Percentiles rank a stretch among this genome's conserved stretches.
Conservation (phyloP, 768 basidiomycete species). For the Agrocybe praecox region DNA sequence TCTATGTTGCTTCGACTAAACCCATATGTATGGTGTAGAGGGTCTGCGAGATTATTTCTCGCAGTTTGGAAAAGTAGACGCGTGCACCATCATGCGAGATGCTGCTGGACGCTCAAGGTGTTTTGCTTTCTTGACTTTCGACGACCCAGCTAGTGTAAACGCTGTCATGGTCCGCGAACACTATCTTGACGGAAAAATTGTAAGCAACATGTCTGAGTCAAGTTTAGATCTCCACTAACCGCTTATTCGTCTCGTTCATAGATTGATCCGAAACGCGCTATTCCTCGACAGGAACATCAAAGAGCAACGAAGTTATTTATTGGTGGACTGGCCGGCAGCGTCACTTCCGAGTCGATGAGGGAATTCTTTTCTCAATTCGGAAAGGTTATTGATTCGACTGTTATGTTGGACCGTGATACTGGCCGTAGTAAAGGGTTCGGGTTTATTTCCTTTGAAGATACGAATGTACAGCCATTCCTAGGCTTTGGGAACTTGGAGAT, state of each 20-base stretch:
- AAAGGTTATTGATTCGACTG: conserved; percentile 95
- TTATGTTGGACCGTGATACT: conserved; percentile 98
- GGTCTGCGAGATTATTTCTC: conserved; percentile 85
- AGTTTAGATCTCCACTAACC: neutral
- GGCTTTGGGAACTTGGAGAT: conserved; percentile 89
- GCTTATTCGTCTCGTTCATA: conserved; percentile 33
- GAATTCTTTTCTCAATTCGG: conserved; percentile 94
- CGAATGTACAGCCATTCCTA: conserved; percentile 87
- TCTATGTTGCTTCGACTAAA: conserved; percentile 37
- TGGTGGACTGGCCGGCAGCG: conserved; percentile 88
- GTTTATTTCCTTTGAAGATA: conserved; percentile 94
- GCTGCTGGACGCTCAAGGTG: conserved; percentile 92
- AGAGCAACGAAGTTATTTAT: conserved; percentile 95
- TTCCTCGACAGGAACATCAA: conserved; percentile 94
- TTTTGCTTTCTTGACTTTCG: conserved; percentile 97
- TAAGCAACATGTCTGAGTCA: conserved; percentile 44
- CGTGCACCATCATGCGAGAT: conserved; percentile 99
- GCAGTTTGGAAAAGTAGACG: conserved; percentile 96
- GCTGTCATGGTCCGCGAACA: conserved; percentile 96
- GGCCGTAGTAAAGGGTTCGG: conserved; percentile 96
- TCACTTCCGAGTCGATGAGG: conserved; percentile 93
- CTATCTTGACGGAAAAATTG: conserved; percentile 95
- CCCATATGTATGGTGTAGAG: conserved; percentile 52
- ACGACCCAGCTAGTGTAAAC: conserved; percentile 90
- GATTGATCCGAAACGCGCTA: conserved; percentile 99